Evolutionary conservation across 1,284 basidiomycete genomes (phyloP), one percentile per base, ranked within the genome.

Genomic region (Leccinum insolens): DNA sequence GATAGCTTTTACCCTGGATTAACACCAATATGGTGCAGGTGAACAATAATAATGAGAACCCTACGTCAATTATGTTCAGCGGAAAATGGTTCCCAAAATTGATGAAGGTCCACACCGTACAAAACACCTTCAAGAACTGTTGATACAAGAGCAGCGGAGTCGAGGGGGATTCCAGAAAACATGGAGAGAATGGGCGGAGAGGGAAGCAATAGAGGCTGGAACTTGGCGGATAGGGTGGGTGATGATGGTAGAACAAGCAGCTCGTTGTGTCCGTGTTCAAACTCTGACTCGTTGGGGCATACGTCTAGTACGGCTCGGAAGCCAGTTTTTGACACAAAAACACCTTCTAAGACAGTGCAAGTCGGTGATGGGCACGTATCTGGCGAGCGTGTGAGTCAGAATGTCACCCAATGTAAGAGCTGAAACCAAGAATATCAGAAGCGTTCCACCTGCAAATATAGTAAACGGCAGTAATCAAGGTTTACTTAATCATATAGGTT

Each of bases 21-120:
- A 62, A 58, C n/a, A 62, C 46, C 65, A 68, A 67, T 15, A 70
- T 62, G 5, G 71, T 71, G n/a, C 55, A 64, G 14, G 62, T 4
- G 49, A 71, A 71, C 68, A 71, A 67, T 4, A 71, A 58, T 6
- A 72, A 15, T n/a, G 71, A 72, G 28, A 70, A 67, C 6, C 70
- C 71, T 71, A 41, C 12, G 59, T 41, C 34, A 28, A 25, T 11
- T 6, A 22, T 46, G 15, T 12, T 69, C 22, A 49, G 59, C 8
- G 59, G 63, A 14, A n/a, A 17, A 60, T 2, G 7, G 7, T 44
- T 28, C 9, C 34, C 4, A 14, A 22, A 4, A 34, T n/a, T 14
- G 59, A 44, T 12, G n/a, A 17, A 22, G 37, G 37, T 37, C 60
- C 62, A 20, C 15, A 69, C 70, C 70, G n/a, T 71, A 71, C 22